These are phyloP conservation scores for Lactifluus subvellereus DNA, from an alignment of 768 basidiomycete species.

Conservation along the genomic window DNA sequence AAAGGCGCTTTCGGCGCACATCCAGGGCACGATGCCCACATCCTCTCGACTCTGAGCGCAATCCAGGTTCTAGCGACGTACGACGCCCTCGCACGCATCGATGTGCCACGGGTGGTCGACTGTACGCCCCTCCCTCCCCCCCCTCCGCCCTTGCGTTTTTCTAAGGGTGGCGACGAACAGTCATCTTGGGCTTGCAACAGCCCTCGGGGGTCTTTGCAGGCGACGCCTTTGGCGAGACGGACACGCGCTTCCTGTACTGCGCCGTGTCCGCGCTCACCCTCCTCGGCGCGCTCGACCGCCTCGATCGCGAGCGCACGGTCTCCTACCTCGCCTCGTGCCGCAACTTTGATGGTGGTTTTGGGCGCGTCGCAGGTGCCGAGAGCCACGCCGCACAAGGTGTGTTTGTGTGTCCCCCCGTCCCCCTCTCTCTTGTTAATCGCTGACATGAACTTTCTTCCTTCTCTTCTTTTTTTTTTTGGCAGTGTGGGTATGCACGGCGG, in stretches of 20 bases:
- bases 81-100: constrained; percentile 66
- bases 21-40: constrained; percentile 88
- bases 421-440: background rate
- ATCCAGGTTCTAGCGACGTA: constrained; percentile 89
- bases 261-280: constrained; percentile 80
- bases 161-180: background rate
- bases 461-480: background rate
- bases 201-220: constrained; percentile 87
- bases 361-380: constrained; percentile 77
- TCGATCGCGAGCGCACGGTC: constrained; percentile 64
- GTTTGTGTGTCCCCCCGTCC: constrained; percentile 28
- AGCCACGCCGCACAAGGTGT: constrained; percentile 89
- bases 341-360: constrained; percentile 97
- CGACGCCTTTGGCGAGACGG: constrained; percentile 85
- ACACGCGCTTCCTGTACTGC: constrained; percentile 87
- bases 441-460: background rate
- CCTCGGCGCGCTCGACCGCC: constrained; percentile 62
- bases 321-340: constrained; percentile 69
- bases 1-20: constrained; percentile 89
- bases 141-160: background rate
- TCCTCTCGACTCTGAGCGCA: constrained; percentile 82
- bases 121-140: constrained; percentile 48
- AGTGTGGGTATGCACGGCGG: constrained; percentile 89
- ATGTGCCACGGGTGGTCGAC: constrained; percentile 62
- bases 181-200: constrained; percentile 50